Conservation (phyloP, 2,329 filamentous ascomycete species). For the Colletotrichum acutatum region DNA sequence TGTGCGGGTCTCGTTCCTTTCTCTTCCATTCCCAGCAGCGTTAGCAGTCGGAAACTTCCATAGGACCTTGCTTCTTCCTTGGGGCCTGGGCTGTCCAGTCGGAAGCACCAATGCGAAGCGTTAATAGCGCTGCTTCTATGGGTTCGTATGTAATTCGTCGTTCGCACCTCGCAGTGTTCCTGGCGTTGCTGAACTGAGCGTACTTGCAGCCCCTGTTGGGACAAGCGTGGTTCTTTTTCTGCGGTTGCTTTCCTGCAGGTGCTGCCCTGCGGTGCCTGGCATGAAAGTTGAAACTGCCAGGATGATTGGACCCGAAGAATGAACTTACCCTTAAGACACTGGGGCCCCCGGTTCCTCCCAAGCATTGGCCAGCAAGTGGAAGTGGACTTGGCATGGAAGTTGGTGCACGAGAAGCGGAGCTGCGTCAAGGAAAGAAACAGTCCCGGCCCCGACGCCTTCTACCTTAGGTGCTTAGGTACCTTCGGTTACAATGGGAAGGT, state of each 20-base stretch:
- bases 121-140: neutral
- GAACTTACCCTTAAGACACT: neutral
- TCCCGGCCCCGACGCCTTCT: neutral
- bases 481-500: too few species aligned
- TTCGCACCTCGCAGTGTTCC: neutral
- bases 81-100: neutral
- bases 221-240: neutral
- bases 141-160: neutral
- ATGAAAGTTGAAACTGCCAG: slow-evolving; percentile 1
- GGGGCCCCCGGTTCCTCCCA: neutral
- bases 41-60: neutral
- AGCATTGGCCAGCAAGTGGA: neutral
- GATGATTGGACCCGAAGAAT: slow-evolving; percentile 9
- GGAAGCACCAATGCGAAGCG: slow-evolving; percentile 12
- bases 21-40: neutral
- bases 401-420: neutral
- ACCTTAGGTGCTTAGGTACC: too few species aligned
- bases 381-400: too few species aligned
- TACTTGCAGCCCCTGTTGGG: neutral
- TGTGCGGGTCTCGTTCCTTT: neutral
- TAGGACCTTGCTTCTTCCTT: neutral
- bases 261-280: slow-evolving; percentile 1
- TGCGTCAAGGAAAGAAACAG: neutral
- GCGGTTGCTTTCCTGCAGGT: neutral
- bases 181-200: neutral